Percentiles rank a stretch among this genome's conserved stretches.
These are phyloP conservation scores for Zalaria sp. DNA, from an alignment of 2,329 filamentous ascomycete genomes.

Conservation along the genomic window DNA sequence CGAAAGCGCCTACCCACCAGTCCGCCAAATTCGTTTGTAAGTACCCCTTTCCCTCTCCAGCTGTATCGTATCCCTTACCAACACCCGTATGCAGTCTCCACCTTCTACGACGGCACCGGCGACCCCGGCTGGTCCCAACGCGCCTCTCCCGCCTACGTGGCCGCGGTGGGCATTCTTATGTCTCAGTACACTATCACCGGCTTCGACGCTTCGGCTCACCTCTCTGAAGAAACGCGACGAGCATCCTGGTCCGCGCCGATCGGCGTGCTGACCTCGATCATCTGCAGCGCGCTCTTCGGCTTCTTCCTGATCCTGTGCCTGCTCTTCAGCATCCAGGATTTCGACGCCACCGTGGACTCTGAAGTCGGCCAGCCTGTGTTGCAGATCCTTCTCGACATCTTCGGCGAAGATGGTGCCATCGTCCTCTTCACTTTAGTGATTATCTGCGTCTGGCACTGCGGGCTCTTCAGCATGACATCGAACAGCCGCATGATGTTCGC, in stretches of 20 bases:
- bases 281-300: constrained; percentile 42
- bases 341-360: constrained; percentile 32
- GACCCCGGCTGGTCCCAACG: constrained; percentile 38
- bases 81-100: constrained; percentile 18
- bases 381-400: constrained; percentile 44
- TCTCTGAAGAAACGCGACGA: constrained; percentile 43
- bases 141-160: constrained; percentile 41
- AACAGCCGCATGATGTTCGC: constrained; percentile 48
- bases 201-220: constrained; percentile 42
- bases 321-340: constrained; percentile 46
- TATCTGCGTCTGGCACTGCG: constrained; percentile 48
- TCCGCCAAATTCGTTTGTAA: constrained; percentile 38
- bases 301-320: constrained; percentile 45
- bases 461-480: constrained; percentile 42
- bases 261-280: constrained; percentile 42
- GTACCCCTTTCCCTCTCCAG: not conserved
- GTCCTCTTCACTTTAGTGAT: constrained; percentile 42
- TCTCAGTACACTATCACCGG: constrained; percentile 41
- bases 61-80: constrained; percentile 1
- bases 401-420: constrained; percentile 41
- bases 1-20: constrained; percentile 43
- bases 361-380: constrained; percentile 39
- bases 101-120: constrained; percentile 40
- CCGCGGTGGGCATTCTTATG: constrained; percentile 41
- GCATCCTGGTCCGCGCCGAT: constrained; percentile 44